Base-by-base conservation (phyloP, 1,284 basidiomycete genomes). In the Cutaneotrichosporon sp. region DNA sequence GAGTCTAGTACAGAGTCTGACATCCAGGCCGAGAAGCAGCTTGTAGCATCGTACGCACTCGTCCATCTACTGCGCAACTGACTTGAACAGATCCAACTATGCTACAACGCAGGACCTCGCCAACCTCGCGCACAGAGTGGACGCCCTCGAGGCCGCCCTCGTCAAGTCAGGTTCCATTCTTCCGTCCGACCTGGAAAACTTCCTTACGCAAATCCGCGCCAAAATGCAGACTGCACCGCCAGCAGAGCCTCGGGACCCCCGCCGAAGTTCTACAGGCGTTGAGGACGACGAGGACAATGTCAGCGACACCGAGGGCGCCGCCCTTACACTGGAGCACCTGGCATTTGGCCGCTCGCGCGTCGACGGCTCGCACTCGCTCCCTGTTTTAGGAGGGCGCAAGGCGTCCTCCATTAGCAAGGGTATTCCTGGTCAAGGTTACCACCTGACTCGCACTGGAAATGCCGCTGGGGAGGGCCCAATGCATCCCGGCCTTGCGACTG, bases 291-390 rank as follows among this genome's bases (percentile, higher is more conserved):
- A 54, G 10, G 64, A 68, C 22, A 54, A 58, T 13, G 68, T 71
- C 22, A 69, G 72, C 41, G 74, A 75, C 53, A 76, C 74, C 0
- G 75, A 77, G 54, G 74, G 72, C 17, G 75, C 75, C 1, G 75
- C 74, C 4, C 59, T 75, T 18, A 76, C 73, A 1, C 63, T 76
- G 7, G 75, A 76, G 48, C 73, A 76, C 47, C 61, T 76, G 10
- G 73, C 74, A 2, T 76, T 74, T 55, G 74, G 74, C 3, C 65
- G 72, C n/a, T 65, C 67, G 4, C 55, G 70, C 8, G 60, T 63
- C 9, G 71, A 66, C 26, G 71, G 71, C 9, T 52, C 59, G 8
- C 69, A 72, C 49, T 60, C 67, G 3, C 52, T 73, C 20, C 66
- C 71, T 15, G 64, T 67, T 48, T 69, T 73, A 51, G 52, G 46